Conservation (phyloP, 805 yeast species). For the Pichia pseudocactophila region DNA sequence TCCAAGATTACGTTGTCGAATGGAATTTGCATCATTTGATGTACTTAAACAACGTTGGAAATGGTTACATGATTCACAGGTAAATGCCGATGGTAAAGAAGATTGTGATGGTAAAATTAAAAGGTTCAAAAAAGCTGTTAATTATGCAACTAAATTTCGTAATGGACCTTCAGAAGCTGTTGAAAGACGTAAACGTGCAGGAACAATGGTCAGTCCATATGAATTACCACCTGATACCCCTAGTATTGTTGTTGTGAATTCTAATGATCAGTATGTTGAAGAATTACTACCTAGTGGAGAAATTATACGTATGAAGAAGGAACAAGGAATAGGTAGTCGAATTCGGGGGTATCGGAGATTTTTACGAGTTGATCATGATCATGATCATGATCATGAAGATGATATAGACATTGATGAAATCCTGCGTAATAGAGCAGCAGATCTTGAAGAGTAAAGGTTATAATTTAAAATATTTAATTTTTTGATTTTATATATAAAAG, state of each 20-base stretch:
- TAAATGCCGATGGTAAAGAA: slow-evolving; percentile 20
- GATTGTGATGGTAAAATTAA: background rate
- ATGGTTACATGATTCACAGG: slow-evolving; percentile 34
- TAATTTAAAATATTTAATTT: too few relatives aligned
- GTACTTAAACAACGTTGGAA: slow-evolving; percentile 79
- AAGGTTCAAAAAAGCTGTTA: too few relatives aligned
- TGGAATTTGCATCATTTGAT: slow-evolving; percentile 64
- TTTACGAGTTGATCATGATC: slow-evolving; percentile 16
- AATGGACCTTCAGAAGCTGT: slow-evolving; percentile 24
- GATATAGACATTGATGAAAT: slow-evolving; percentile 47
- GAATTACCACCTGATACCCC: slow-evolving; percentile 46
- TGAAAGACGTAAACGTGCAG: slow-evolving; percentile 38
- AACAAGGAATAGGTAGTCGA: slow-evolving; percentile 20
- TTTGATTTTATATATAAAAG: too few relatives aligned
- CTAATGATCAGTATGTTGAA: slow-evolving; percentile 33
- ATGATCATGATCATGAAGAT: slow-evolving; percentile 27
- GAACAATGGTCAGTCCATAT: slow-evolving; percentile 35
- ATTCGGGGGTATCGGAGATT: slow-evolving; percentile 19
- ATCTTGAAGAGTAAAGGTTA: slow-evolving; percentile 2
- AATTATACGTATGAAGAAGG: slow-evolving; percentile 34
- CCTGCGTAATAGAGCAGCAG: slow-evolving; percentile 27
- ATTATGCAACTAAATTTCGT: too few relatives aligned
- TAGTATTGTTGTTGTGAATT: slow-evolving; percentile 24
- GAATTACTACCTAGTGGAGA: slow-evolving; percentile 74
- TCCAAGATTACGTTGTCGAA: slow-evolving; percentile 49